Base-by-base conservation (phyloP, 208 protist species). In the Herpetomonas muscarum region DNA sequence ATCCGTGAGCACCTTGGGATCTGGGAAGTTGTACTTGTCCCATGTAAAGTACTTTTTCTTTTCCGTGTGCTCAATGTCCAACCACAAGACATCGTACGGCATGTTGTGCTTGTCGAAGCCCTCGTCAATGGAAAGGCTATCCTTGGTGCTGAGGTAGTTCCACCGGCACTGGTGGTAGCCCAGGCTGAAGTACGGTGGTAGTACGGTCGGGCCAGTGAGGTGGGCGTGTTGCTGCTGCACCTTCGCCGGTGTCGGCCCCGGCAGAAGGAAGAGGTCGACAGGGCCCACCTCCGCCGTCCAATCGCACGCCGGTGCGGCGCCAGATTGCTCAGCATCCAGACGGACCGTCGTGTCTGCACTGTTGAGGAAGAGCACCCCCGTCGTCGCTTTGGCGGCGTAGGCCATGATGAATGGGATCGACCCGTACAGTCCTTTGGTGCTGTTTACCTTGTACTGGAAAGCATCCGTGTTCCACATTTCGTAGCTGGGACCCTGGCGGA, bases 11-110 rank as follows among this genome's bases (percentile, higher is more conserved):
- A 74, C 31, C 26, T 73, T 64, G 19, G 98, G 96, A 19, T 96
- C 90, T 24, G 97, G 93, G 72, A 99, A 99, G 42, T 85, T 92
- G 57, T 80, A 64, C 4, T 56, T 61, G 67, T 99, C 96, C 98
- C 98, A 99, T 1, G 98, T 99, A 53, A 99, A 99, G 68, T 99
- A 99, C 70, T 90, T 94, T 68, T 99, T 99, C 54, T 84, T 86
- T 76, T 99, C 85, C 0, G 98, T 99, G 78, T 99, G 98, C 73
- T 99, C 98, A 73, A 99, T 99, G 74, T 99, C 98, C 6, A 99
- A 87, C 98, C 98, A 99, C 29, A 99, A 82, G 10, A 97, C 88
- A 79, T 99, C 98, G 69, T 97, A 97, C 12, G 98, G 98, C 59
- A 99, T 97, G 73, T 97, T 85, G 67, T 98, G 79, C 36, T 84